phyloP scores from a whole-genome alignment of 148 eudicot genomes.

The Beta vulgaris region DNA sequence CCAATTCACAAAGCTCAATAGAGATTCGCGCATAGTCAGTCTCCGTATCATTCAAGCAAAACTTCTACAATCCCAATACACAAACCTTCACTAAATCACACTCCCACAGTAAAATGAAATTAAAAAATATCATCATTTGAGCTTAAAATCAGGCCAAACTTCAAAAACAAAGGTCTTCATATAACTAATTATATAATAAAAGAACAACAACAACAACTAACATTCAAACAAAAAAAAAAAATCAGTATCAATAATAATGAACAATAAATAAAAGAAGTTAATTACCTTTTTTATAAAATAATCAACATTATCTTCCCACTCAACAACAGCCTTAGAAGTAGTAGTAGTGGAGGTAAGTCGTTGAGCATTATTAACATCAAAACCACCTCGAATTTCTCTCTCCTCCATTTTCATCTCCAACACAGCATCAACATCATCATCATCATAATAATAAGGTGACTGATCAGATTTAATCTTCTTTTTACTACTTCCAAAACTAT shows the following conservation, averaged over 20 bases:
- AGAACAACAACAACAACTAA: background rate
- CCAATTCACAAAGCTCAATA: background rate
- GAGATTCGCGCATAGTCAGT: background rate
- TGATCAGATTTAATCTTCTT: constrained; percentile 47
- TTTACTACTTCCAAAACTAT: constrained; percentile 52
- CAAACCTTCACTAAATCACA: background rate
- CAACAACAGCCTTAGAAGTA: constrained; percentile 39
- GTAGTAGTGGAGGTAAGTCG: constrained; percentile 24
- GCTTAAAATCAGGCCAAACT: background rate
- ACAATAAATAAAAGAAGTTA: background rate
- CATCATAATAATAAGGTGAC: no score
- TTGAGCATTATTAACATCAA: background rate
- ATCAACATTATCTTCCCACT: constrained; percentile 65
- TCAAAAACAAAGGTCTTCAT: background rate
- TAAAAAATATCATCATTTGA: background rate
- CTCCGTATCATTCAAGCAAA: background rate
- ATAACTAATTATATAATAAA: background rate
- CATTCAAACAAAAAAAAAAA: background rate
- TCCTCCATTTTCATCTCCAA: constrained; percentile 21
- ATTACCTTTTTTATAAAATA: constrained; percentile 80
- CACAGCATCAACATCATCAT: constrained; percentile 22
- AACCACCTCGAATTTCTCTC: constrained; percentile 26
- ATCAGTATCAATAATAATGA: background rate
- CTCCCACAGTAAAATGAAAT: no score
- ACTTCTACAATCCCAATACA: constrained; percentile 8